Evolutionary conservation across 1,139 yeast genomes (phyloP), one percentile per base, ranked within the genome.

Genomic region (Diutina neorugosa): DNA sequence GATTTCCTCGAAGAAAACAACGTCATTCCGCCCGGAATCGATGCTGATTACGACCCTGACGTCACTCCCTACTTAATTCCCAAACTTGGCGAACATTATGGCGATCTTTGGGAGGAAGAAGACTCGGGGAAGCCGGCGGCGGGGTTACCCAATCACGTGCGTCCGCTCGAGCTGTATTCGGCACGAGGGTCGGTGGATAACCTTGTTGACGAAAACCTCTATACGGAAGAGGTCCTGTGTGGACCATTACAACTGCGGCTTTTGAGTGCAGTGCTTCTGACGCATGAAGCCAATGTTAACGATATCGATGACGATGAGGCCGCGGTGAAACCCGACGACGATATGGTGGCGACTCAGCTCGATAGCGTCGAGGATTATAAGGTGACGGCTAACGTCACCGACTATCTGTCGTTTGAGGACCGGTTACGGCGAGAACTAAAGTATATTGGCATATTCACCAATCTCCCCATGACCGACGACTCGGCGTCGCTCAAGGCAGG

Each of bases 181-280:
- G 84, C 96, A 0, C 80, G 76, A 57, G 93, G 90, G 2, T 71
- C 83, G 0, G 72, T 83, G 0, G 82, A 77, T 23, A 74, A 73
- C 21, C 60, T 91, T 44, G 73, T 67, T 25, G 97, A 89, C 60
- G 84, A 79, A 4, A 68, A 70, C 2, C 67, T 91, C 54, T 94
- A 86, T 57, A 74, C 84, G 0, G 94, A 86, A 56, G 82, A 80
- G 21, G 73, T 91, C 1, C 85, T 96, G 0, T 86, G 96, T 65
- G 99, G 99, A 0, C 98, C 99, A 0, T 73, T 93, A 47, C 86
- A 96, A 0, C 83, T 93, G 34, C 77, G 99, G 56, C 72, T 94
- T 52, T 67, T 94, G 53, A 81, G 96, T 4, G 98, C 98, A 0
- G 74, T 93, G 23, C 65, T 86, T 55, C 78, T 79, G 57, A 80